Evolutionary conservation across 2,329 filamentous ascomycete species (phyloP).

Genomic region (Myotisia sp.): DNA sequence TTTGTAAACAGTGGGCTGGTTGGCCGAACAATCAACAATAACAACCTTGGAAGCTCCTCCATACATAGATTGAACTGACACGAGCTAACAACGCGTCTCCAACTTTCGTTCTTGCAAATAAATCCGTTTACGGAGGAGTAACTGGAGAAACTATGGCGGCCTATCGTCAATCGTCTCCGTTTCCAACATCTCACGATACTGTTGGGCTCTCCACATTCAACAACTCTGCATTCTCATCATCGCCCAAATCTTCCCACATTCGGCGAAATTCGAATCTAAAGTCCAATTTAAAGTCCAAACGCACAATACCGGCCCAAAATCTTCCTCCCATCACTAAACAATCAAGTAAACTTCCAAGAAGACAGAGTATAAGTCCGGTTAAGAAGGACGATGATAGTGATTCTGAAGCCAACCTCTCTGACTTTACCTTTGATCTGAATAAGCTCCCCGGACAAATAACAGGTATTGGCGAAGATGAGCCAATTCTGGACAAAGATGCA

Average conservation of each 20-base stretch:
- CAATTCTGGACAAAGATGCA: background rate
- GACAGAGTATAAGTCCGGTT: slow-evolving; percentile 10
- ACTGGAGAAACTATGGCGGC: slow-evolving; percentile 26
- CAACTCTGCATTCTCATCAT: too few species aligned
- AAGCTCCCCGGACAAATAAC: slow-evolving; percentile 21
- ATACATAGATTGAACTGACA: too few species aligned
- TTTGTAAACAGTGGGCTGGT: too few species aligned
- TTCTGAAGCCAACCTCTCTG: slow-evolving; percentile 26
- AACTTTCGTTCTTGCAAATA: too few species aligned
- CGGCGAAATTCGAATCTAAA: too few species aligned
- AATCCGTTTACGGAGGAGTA: too few species aligned
- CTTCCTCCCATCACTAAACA: too few species aligned
- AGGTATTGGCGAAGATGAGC: slow-evolving; percentile 10
- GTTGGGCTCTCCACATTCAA: slow-evolving; percentile 29
- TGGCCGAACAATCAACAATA: too few species aligned
- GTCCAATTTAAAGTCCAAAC: slow-evolving; percentile 1
- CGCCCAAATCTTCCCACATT: too few species aligned
- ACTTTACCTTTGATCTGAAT: slow-evolving; percentile 28
- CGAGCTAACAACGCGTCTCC: too few species aligned
- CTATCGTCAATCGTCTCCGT: slow-evolving; percentile 25
- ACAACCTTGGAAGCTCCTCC: too few species aligned
- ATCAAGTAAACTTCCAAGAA: too few species aligned
- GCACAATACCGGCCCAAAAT: slow-evolving; percentile 8
- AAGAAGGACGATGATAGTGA: slow-evolving; percentile 19
- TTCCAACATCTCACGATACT: slow-evolving; percentile 29